Evolutionary conservation across 129 eudicot genomes (phyloP).

Genomic region (Chrysanthemum makinoi): DNA sequence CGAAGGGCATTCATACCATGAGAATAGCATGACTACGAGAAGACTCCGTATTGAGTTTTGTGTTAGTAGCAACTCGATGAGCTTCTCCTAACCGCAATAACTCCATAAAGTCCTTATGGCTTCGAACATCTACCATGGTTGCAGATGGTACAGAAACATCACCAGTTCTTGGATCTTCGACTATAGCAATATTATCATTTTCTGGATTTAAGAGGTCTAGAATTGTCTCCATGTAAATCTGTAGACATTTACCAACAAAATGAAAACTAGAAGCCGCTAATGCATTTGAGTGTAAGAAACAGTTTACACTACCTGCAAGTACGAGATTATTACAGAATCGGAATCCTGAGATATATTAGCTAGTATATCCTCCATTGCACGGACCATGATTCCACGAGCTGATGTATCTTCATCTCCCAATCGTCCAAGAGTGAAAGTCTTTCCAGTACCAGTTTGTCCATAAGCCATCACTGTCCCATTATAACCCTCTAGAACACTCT

Average conservation of each 20-base stretch:
- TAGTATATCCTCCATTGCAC: conserved; percentile 52
- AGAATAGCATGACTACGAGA: conserved; percentile 98
- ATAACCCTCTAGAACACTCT: conserved; percentile 91
- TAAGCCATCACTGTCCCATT: conserved; percentile 96
- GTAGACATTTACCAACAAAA: conserved; percentile 20
- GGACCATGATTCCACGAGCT: conserved; percentile 35
- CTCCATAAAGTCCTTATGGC: conserved; percentile 67
- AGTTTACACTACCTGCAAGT: conserved; percentile 59
- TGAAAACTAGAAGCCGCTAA: neutral
- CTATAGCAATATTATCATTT: conserved; percentile 80
- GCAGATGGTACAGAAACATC: conserved; percentile 92
- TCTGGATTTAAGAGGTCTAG: conserved; percentile 85
- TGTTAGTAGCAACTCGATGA: conserved; percentile 87
- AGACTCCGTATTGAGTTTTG: conserved; percentile 91
- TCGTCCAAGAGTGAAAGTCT: conserved; percentile 32
- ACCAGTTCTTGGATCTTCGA: conserved; percentile 86
- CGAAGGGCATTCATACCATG: conserved; percentile 45
- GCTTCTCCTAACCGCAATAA: conserved; percentile 83
- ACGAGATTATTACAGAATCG: conserved; percentile 69
- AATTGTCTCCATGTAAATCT: conserved; percentile 90
- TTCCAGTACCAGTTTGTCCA: conserved; percentile 65
- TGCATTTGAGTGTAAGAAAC: conserved; percentile 4
- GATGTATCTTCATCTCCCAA: conserved; percentile 32
- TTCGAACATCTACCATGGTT: conserved; percentile 63
- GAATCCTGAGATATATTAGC: conserved; percentile 59